Conservation (phyloP, 371 early-diverging fungal species). For the Coemansia sp. region DNA sequence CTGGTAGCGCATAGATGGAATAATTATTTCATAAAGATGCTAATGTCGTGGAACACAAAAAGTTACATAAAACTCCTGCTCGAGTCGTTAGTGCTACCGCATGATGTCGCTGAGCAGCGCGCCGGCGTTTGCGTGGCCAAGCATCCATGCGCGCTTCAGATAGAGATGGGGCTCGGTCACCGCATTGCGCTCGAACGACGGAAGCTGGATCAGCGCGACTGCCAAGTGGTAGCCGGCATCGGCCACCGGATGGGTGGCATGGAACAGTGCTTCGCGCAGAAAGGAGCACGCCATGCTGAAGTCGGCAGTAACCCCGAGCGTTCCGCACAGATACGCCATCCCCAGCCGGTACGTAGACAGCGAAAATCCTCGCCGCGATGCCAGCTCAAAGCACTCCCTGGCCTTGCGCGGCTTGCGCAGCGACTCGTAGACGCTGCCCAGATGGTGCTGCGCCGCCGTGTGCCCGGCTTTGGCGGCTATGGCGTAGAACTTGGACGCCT, state of each 20-base stretch:
- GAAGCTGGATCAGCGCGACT: constrained; percentile 44
- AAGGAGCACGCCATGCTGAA: constrained; percentile 48
- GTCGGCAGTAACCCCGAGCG: constrained; percentile 39
- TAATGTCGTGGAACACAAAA: not conserved
- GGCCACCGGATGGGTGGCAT: constrained; percentile 45
- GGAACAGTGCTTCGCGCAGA: constrained; percentile 43
- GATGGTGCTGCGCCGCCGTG: constrained; percentile 30
- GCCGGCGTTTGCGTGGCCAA: constrained; percentile 41
- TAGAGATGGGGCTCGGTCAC: constrained; percentile 46
- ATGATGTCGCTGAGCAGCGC: constrained; percentile 40
- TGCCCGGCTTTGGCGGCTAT: constrained; percentile 33
- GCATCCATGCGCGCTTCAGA: constrained; percentile 44
- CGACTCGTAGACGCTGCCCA: constrained; percentile 36
- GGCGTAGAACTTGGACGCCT: constrained; percentile 33
- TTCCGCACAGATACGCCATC: constrained; percentile 45
- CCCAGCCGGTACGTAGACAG: constrained; percentile 43
- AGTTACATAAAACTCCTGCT: not conserved
- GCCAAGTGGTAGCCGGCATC: constrained; percentile 46
- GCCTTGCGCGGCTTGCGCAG: constrained; percentile 32
- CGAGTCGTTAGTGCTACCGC: constrained; percentile 8
- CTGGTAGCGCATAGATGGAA: not conserved
- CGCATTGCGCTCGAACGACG: constrained; percentile 33
- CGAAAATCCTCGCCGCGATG: constrained; percentile 43
- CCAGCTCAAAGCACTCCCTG: constrained; percentile 38
- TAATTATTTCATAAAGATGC: not conserved